A percentile compares a stretch with the other conserved stretches of the same genome.
Evolutionary conservation across 768 basidiomycete genomes (phyloP).

Genomic region (Leccinum ochraceum): DNA sequence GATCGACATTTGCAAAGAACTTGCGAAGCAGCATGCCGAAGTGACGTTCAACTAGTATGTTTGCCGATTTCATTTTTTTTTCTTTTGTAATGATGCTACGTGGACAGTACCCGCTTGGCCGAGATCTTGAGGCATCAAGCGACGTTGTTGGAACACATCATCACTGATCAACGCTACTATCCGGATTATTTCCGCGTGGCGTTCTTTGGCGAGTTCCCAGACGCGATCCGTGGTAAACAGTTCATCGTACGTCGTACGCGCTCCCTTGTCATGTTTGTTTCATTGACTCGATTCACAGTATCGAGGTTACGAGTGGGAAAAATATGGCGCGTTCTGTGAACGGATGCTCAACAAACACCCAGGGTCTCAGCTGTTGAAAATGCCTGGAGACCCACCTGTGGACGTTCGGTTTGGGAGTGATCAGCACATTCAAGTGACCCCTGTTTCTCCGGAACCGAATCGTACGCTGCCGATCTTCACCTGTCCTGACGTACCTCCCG

Average conservation of each 20-base stretch:
- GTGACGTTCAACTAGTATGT: slow-evolving; percentile 90
- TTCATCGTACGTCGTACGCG: slow-evolving; percentile 67
- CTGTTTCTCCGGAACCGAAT: slow-evolving; percentile 85
- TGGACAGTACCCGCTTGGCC: slow-evolving; percentile 69
- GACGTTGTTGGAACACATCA: slow-evolving; percentile 55
- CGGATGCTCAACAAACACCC: slow-evolving; percentile 90
- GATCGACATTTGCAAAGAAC: slow-evolving; percentile 89
- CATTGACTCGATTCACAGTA: slow-evolving; percentile 49
- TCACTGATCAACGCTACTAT: slow-evolving; percentile 69
- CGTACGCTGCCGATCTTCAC: slow-evolving; percentile 75
- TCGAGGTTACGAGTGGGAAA: slow-evolving; percentile 95
- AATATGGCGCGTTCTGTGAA: slow-evolving; percentile 86
- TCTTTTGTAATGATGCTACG: background rate
- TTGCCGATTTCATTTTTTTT: background rate
- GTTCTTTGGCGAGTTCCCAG: slow-evolving; percentile 91
- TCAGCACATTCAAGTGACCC: slow-evolving; percentile 82
- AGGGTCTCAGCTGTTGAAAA: slow-evolving; percentile 76
- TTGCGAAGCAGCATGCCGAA: slow-evolving; percentile 84
- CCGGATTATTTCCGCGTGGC: slow-evolving; percentile 93
- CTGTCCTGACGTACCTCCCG: slow-evolving; percentile 77
- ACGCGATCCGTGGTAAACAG: slow-evolving; percentile 82
- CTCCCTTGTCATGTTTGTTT: background rate
- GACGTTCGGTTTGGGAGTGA: slow-evolving; percentile 78
- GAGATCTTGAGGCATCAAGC: slow-evolving; percentile 89
- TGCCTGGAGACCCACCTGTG: slow-evolving; percentile 71